phyloP scores from a whole-genome alignment of 2,329 filamentous ascomycete species.

The Plectosphaerella sp. region DNA sequence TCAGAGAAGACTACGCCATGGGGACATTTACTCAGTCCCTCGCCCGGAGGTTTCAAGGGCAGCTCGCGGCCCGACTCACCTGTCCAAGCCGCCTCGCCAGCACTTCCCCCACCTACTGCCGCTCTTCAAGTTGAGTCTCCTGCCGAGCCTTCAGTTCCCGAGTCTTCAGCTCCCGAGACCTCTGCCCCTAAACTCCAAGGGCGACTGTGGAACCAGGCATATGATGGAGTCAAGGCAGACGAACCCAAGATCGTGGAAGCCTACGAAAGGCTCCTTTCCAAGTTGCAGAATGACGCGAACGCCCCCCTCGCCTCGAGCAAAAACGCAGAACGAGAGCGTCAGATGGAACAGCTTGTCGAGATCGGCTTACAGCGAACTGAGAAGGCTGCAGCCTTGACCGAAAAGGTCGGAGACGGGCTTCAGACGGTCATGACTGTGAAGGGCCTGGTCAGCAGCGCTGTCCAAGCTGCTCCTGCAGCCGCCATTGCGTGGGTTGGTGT shows the following conservation, averaged over 20 bases:
- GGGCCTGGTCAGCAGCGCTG: conserved; percentile 16
- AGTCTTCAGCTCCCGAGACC: not conserved
- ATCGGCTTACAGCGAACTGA: conserved; percentile 20
- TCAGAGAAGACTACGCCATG: too few species aligned
- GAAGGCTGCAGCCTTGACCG: conserved; percentile 17
- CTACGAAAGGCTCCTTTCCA: conserved; percentile 16
- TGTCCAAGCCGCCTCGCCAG: too few species aligned
- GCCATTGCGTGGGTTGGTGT: conserved; percentile 31
- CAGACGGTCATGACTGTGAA: conserved; percentile 17
- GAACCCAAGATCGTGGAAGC: conserved; percentile 11
- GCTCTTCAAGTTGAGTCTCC: too few species aligned
- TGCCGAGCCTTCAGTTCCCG: not conserved
- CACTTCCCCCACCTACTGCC: too few species aligned
- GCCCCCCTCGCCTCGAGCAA: not conserved
- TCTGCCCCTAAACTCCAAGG: not conserved
- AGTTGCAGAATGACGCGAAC: conserved; percentile 2
- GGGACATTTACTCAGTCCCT: too few species aligned
- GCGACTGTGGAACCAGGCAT: conserved; percentile 16
- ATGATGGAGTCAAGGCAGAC: conserved; percentile 9
- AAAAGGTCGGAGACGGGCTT: conserved; percentile 15
- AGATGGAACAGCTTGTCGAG: conserved; percentile 24
- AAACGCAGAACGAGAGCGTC: conserved; percentile 4
- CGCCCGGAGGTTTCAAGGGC: too few species aligned
- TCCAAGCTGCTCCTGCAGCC: conserved; percentile 24
- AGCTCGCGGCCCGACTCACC: too few species aligned